Conservation (phyloP, 768 basidiomycete species). For the Hygrophorus pudorinus region DNA sequence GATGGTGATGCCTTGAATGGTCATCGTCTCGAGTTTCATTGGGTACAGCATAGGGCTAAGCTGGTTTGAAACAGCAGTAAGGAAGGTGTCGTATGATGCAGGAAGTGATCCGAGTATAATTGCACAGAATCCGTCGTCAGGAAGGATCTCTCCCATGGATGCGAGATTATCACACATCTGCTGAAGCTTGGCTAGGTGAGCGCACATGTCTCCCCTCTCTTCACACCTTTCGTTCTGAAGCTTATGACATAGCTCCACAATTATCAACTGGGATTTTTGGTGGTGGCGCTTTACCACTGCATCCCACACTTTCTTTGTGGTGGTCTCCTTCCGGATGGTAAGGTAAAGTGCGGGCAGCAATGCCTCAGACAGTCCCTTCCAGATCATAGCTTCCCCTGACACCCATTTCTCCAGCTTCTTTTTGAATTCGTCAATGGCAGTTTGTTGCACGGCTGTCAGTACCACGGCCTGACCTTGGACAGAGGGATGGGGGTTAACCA, state of each 20-base stretch:
- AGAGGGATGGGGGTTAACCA: too few species aligned
- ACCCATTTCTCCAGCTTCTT: too few species aligned
- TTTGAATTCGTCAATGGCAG: too few species aligned
- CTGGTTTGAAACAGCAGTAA: conserved; percentile 13
- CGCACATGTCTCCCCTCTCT: conserved; percentile 21
- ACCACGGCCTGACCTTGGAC: too few species aligned
- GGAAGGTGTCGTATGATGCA: conserved; percentile 20
- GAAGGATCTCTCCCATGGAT: conserved; percentile 18
- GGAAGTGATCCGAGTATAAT: conserved; percentile 19
- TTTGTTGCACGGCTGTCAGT: too few species aligned
- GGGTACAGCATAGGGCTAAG: background rate
- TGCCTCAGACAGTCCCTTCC: conserved; percentile 5
- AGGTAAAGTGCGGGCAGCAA: conserved; percentile 26
- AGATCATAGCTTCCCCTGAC: too few species aligned
- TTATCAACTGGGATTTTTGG: conserved; percentile 18
- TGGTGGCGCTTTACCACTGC: conserved; percentile 17
- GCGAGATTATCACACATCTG: conserved; percentile 23
- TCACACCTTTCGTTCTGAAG: conserved; percentile 18
- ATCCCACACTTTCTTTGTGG: conserved; percentile 18
- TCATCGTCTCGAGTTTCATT: background rate
- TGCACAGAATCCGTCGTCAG: conserved; percentile 21
- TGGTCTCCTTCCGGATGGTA: conserved; percentile 14
- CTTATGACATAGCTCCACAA: conserved; percentile 18
- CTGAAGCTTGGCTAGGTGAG: conserved; percentile 21
- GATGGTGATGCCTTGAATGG: conserved; percentile 11